A percentile compares a stretch with the other conserved stretches of the same genome.
Evolutionary conservation across 306 rosid genomes (phyloP).

Genomic region (apple (Malus domestica)): DNA sequence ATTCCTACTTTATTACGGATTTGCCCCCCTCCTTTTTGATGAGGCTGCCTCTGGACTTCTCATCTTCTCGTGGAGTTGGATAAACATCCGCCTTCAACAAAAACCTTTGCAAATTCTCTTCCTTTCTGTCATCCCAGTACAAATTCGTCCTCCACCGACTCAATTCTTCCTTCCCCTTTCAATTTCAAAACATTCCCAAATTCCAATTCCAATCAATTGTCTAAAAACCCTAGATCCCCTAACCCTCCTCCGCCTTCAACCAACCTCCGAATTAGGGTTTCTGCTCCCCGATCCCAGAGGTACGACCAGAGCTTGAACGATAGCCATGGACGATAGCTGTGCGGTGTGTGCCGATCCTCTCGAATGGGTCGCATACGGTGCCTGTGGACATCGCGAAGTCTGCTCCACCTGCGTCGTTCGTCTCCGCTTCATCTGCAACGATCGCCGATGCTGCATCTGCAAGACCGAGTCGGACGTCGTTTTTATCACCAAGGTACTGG

Average conservation of each 20-base stretch:
- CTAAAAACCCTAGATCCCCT: background rate
- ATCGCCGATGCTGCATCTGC: constrained; percentile 87
- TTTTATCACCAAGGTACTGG: constrained; percentile 71
- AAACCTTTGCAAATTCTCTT: background rate
- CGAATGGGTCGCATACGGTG: constrained; percentile 93
- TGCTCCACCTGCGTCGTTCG: constrained; percentile 95
- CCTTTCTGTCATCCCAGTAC: background rate
- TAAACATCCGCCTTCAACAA: background rate
- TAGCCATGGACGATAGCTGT: constrained; percentile 77
- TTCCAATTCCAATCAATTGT: background rate
- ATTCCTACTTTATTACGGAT: background rate
- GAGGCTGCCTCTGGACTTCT: background rate
- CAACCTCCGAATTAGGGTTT: background rate
- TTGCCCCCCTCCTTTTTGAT: background rate
- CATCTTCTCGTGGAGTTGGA: background rate
- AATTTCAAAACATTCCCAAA: background rate
- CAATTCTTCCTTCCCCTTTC: background rate
- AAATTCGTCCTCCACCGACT: background rate
- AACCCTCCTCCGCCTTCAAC: background rate
- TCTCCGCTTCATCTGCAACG: constrained; percentile 90
- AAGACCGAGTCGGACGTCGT: constrained; percentile 58
- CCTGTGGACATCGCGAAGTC: constrained; percentile 87
- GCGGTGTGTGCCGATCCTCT: constrained; percentile 92
- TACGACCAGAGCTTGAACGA: background rate
- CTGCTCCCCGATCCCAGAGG: background rate